Base-by-base conservation (phyloP, 2,329 filamentous ascomycete genomes). In the Penicillium frequentans region DNA sequence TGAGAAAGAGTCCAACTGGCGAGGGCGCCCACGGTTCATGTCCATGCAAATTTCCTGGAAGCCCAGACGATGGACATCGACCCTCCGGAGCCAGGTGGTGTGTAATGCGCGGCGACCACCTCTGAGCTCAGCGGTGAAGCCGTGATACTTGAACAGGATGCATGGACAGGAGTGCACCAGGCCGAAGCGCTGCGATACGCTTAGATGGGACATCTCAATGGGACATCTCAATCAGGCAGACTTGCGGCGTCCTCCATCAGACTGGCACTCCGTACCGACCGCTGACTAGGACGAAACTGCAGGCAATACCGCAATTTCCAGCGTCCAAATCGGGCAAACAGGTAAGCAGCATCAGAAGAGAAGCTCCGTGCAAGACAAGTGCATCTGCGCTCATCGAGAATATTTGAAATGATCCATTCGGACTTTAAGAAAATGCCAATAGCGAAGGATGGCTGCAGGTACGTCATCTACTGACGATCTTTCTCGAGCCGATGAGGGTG, bases 61-160 rank as follows among this genome's bases (percentile, higher is more conserved):
- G 19, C 19, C 19, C 19, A 19, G 19, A 19, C 19, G 19, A 19
- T 19, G 19, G 19, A 19, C 19, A 19, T 19, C 19, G 19, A 19
- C 19, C 19, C 19, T 19, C 19, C 19, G 19, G 19, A 19, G 19
- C 19, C 19, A 46, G 27, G 44, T 46, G 44, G 13, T 23, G 44
- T 16, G 27, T 10, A n/a, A 46, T 46, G 44, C 44, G 44, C 44
- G 27, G 4, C 44, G 44, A 7, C 44, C 26, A 46, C 44, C 44
- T 29, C 44, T 49, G 46, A 49, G 35, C 46, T 49, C 46, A 21
- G 46, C 35, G 46, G 46, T 49, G 46, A 49, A 49, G 46, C 46
- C 21, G 27, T 33, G 46, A 49, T 49, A 49, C 46, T 49, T 27
- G 46, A 49, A 49, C 27, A 24, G 35, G 46, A 35, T 35, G 46